These are phyloP conservation scores for Bipolaris bicolor DNA, from an alignment of 2,329 filamentous ascomycete species.

Conservation along the genomic window DNA sequence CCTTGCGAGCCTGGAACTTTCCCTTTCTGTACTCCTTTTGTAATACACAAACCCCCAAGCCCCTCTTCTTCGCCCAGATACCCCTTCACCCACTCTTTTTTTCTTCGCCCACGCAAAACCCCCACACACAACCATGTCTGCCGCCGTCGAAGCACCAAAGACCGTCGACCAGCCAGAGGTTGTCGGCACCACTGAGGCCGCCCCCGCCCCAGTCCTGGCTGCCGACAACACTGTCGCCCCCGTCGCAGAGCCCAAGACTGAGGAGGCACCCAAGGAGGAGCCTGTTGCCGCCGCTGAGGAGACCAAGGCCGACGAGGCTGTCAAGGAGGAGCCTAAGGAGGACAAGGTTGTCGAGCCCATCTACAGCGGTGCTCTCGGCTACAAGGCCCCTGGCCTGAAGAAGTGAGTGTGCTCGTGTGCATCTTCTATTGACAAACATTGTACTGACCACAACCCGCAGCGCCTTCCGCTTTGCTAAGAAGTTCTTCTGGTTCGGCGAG, in stretches of 20 bases:
- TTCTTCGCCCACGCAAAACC: slow-evolving; percentile 6
- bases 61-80: slow-evolving; percentile 19
- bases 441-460: slow-evolving; percentile 54
- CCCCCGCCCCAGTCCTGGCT: slow-evolving; percentile 46
- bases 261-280: slow-evolving; percentile 49
- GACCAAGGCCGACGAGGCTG: slow-evolving; percentile 30
- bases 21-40: slow-evolving; percentile 40
- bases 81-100: slow-evolving; percentile 15
- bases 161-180: slow-evolving; percentile 59
- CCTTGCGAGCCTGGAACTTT: slow-evolving; percentile 40
- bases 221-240: slow-evolving; percentile 47
- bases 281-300: slow-evolving; percentile 42
- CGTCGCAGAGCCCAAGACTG: slow-evolving; percentile 51
- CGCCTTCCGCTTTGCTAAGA: slow-evolving; percentile 89
- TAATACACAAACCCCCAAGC: slow-evolving; percentile 37
- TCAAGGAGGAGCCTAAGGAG: slow-evolving; percentile 52
- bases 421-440: too few species aligned
- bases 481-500: slow-evolving; percentile 76
- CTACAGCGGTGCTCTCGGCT: slow-evolving; percentile 82
- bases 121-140: slow-evolving; percentile 61
- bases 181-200: slow-evolving; percentile 42
- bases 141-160: slow-evolving; percentile 73
- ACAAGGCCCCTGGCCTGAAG: slow-evolving; percentile 88
- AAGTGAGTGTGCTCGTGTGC: slow-evolving; percentile 70
- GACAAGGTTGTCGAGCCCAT: slow-evolving; percentile 66